Base-by-base conservation (phyloP, 164 flowering plant species). In the Malania oleifera region DNA sequence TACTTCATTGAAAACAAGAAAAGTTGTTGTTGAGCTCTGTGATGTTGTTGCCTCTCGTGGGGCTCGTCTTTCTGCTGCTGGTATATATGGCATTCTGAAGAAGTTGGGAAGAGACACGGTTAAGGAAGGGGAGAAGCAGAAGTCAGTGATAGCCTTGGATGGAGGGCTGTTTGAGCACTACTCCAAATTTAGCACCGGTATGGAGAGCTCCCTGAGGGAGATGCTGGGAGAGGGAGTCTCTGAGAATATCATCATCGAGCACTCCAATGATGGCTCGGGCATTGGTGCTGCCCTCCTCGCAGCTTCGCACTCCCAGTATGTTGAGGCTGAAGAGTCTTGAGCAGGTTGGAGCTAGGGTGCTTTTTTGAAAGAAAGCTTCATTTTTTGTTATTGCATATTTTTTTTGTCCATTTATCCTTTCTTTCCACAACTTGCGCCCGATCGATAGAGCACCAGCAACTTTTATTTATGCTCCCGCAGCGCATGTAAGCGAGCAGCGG, bases 211-310 rank as follows among this genome's bases (percentile, higher is more conserved):
- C 0, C 73, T 93, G 14, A 70, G 57, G 57, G 98, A 93, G 67
- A 68, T 93, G 60, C 65, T 93, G 14, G 98, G 95, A 22, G 80
- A 80, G 5, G 89, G 73, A 35, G 80, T 60, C 7, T 61, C 82
- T 7, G 60, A 71, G 8, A 71, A 17, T 45, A 28, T 90, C 23
- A 59, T 59, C 25, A 57, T 93, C n/a, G 73, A 66, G 69, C 97
- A 63, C 13, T 74, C 88, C 3, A 87, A 87, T 25, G 98, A 92
- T 59, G 98, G 95, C 13, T 92, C 98, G 0, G 98, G 98, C 27
- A 72, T 86, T 49, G 98, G 98, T 43, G 98, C 98, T 25, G 86
- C 98, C 13, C 89, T 93, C 39, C 71, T 93, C 0, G 98, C 98
- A 11, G 97, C 98, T 22, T 87, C 98, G 53, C 93, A 92, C 67